A percentile compares a stretch with the other conserved stretches of the same genome.
Conservation (phyloP, 176 grass and related monocot species). For the Hyparrhenia diplandra region DNA sequence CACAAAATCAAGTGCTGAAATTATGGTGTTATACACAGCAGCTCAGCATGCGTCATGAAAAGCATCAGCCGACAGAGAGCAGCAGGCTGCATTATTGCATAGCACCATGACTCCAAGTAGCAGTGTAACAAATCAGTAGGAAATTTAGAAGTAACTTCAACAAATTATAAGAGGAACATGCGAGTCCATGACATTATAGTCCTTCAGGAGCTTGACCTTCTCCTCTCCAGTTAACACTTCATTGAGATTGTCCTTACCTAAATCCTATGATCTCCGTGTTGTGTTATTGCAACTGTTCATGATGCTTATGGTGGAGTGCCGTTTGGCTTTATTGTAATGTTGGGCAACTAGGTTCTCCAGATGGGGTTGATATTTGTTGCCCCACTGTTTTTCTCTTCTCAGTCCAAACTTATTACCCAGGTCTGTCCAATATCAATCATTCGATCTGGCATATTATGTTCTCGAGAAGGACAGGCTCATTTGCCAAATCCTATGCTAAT, state of each 20-base stretch:
- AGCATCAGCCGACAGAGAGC: not conserved
- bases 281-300: too few relatives aligned
- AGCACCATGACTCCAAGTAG: not conserved
- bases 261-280: too few relatives aligned
- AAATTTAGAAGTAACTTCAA: not conserved
- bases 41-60: not conserved
- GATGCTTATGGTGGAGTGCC: too few relatives aligned
- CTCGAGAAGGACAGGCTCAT: too few relatives aligned
- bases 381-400: too few relatives aligned
- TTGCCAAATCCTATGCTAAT: too few relatives aligned
- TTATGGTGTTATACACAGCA: conserved; percentile 11
- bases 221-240: conserved; percentile 57
- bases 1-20: not conserved
- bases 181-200: conserved; percentile 59
- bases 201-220: conserved; percentile 59
- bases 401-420: too few relatives aligned
- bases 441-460: too few relatives aligned
- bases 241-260: conserved; percentile 9
- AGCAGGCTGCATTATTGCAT: not conserved
- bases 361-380: too few relatives aligned
- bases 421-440: too few relatives aligned
- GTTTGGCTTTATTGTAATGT: too few relatives aligned
- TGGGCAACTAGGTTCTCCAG: too few relatives aligned
- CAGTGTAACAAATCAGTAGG: not conserved
- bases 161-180: conserved; percentile 39